phyloP scores from a whole-genome alignment of 2,329 filamentous ascomycete species.

The Trichoderma sp. region DNA sequence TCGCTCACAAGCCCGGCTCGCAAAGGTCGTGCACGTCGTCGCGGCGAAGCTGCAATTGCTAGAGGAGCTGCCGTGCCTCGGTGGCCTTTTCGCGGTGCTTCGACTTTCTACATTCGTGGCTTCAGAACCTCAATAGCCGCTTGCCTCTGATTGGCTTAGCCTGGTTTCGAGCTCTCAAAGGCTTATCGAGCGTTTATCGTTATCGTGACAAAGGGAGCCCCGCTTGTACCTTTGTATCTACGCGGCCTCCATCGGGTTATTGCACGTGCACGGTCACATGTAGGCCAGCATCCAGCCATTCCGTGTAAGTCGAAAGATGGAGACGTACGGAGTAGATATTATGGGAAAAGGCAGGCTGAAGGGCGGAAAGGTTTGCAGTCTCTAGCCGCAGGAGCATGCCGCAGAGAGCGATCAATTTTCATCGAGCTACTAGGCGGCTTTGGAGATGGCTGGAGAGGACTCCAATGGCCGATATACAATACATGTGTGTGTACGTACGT shows the following conservation, averaged over 20 bases:
- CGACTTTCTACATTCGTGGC: constrained; percentile 21
- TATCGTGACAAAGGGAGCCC: background rate
- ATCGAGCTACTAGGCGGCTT: background rate
- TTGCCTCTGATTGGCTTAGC: constrained; percentile 22
- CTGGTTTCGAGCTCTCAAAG: background rate
- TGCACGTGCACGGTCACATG: constrained; percentile 21
- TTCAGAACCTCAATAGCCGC: constrained; percentile 7
- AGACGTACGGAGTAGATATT: background rate
- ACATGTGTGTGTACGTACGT: background rate
- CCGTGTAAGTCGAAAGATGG: constrained; percentile 22
- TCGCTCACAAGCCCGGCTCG: constrained; percentile 13
- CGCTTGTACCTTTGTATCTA: constrained; percentile 11
- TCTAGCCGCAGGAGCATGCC: background rate
- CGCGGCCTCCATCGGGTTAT: background rate
- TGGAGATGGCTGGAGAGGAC: background rate
- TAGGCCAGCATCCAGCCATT: constrained; percentile 10
- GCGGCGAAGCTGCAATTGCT: constrained; percentile 2
- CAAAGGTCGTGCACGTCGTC: background rate
- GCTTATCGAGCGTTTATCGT: background rate
- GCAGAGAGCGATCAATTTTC: background rate
- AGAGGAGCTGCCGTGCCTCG: constrained; percentile 20
- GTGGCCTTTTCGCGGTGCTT: constrained; percentile 26
- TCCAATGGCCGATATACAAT: background rate
- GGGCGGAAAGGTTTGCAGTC: background rate
- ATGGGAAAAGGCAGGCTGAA: background rate